Conservation (phyloP, 352 stramenopile species). For the Pythium aristosporum region DNA sequence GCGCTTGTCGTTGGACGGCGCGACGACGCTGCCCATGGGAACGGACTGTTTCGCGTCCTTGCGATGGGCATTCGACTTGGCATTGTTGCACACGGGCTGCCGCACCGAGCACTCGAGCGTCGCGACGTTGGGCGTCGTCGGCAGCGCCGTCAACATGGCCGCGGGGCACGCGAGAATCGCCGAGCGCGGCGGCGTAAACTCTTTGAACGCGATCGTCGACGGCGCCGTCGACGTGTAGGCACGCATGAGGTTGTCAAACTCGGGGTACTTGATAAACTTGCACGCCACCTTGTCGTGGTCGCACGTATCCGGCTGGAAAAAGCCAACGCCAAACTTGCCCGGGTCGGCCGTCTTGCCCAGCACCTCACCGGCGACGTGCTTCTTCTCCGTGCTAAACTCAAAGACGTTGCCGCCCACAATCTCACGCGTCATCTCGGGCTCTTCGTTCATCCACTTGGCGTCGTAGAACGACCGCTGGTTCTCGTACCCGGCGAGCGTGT, state of each 20-base stretch:
- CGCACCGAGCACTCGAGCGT: slow-evolving; percentile 40
- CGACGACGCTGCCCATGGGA: slow-evolving; percentile 4
- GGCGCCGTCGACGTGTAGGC: slow-evolving; percentile 45
- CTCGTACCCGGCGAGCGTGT: slow-evolving; percentile 67
- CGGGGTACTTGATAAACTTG: slow-evolving; percentile 55
- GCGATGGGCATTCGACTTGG: slow-evolving; percentile 49
- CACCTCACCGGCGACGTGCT: slow-evolving; percentile 43
- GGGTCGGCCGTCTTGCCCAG: slow-evolving; percentile 33
- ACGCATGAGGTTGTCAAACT: slow-evolving; percentile 53
- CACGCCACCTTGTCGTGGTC: slow-evolving; percentile 48
- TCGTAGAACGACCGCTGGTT: slow-evolving; percentile 46
- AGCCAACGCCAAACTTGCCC: slow-evolving; percentile 58
- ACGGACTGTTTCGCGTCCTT: slow-evolving; percentile 27
- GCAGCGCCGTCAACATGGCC: slow-evolving; percentile 25
- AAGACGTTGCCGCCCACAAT: slow-evolving; percentile 77
- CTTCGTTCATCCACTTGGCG: slow-evolving; percentile 58
- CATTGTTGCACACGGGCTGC: slow-evolving; percentile 40
- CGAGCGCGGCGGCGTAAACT: not conserved
- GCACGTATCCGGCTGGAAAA: slow-evolving; percentile 61
- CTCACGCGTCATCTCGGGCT: slow-evolving; percentile 59
- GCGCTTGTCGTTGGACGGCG: slow-evolving; percentile 3
- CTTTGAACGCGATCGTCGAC: slow-evolving; percentile 41
- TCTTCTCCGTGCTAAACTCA: slow-evolving; percentile 51
- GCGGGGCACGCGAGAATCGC: slow-evolving; percentile 29
- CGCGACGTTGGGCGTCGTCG: slow-evolving; percentile 21